phyloP scores from a whole-genome alignment of 2,329 filamentous ascomycete genomes.

The Colletotrichum falcatum region DNA sequence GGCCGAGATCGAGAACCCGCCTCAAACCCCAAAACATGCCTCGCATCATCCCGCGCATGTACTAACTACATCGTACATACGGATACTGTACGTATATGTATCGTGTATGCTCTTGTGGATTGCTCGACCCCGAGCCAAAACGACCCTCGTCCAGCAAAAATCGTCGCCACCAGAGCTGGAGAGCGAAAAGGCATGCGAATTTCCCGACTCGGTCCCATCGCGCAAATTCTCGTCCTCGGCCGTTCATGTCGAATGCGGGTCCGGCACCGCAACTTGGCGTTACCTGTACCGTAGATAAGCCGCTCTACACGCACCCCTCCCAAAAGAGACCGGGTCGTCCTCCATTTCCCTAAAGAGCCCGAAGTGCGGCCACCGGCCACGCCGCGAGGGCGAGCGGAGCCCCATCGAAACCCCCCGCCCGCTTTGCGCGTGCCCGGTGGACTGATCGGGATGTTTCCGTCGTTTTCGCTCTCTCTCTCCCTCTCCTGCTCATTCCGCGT shows the following conservation, averaged over 20 bases:
- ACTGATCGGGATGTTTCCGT: constrained; percentile 39
- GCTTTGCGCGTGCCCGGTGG: constrained; percentile 23
- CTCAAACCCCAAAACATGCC: not conserved
- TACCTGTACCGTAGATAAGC: too few relatives aligned
- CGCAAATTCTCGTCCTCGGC: constrained; percentile 35
- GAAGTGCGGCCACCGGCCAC: constrained; percentile 38
- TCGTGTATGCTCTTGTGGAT: not conserved
- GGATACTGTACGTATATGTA: too few relatives aligned
- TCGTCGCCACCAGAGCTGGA: not conserved
- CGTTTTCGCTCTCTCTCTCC: not conserved
- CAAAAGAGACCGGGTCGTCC: not conserved
- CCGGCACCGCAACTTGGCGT: not conserved
- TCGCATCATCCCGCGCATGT: too few relatives aligned
- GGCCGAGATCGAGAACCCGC: constrained; percentile 1
- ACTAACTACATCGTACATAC: too few relatives aligned
- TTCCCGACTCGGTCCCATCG: not conserved
- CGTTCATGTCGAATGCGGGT: not conserved
- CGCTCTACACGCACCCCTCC: not conserved
- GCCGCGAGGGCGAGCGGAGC: not conserved
- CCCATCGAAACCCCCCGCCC: not conserved
- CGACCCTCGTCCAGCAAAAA: not conserved
- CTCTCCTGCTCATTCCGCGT: not conserved
- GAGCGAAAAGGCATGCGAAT: not conserved
- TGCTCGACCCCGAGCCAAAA: not conserved
- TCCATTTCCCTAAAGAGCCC: constrained; percentile 20